Percentiles rank a stretch among this genome's conserved stretches.
These are phyloP conservation scores for Mucor lusitanicus DNA, from an alignment of 371 early-diverging fungal species.

Conservation along the genomic window DNA sequence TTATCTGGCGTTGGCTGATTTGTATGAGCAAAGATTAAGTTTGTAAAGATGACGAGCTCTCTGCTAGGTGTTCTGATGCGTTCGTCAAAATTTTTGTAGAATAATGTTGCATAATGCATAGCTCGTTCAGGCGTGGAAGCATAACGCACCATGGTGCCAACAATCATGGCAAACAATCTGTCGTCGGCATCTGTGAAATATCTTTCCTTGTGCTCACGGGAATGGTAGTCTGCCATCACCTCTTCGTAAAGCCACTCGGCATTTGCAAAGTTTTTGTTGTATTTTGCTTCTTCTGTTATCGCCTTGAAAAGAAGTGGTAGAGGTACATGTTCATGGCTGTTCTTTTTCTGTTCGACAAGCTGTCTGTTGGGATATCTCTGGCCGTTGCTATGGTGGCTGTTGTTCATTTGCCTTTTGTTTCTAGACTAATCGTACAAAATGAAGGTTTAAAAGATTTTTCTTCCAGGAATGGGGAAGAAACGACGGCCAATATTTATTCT, in stretches of 20 bases:
- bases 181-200: background rate
- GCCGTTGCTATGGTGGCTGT: background rate
- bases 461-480: background rate
- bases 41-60: constrained; percentile 16
- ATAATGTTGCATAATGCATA: constrained; percentile 3
- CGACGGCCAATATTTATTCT: background rate
- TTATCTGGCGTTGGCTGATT: background rate
- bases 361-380: background rate
- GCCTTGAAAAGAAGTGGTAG: background rate
- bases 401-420: background rate
- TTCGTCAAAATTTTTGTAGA: background rate
- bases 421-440: too few relatives aligned
- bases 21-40: constrained; percentile 14
- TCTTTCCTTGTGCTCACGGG: background rate
- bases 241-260: background rate
- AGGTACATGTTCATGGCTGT: background rate
- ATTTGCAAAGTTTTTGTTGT: background rate
- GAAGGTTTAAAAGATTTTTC: background rate
- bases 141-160: constrained; percentile 20
- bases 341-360: background rate
- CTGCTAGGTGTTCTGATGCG: constrained; percentile 7
- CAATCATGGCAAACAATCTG: background rate
- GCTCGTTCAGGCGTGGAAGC: constrained; percentile 10
- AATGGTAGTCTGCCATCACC: background rate
- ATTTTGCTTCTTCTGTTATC: background rate